These are phyloP conservation scores for Cutaneotrichosporon arboriforme DNA, from an alignment of 1,284 basidiomycete genomes.

Conservation along the genomic window DNA sequence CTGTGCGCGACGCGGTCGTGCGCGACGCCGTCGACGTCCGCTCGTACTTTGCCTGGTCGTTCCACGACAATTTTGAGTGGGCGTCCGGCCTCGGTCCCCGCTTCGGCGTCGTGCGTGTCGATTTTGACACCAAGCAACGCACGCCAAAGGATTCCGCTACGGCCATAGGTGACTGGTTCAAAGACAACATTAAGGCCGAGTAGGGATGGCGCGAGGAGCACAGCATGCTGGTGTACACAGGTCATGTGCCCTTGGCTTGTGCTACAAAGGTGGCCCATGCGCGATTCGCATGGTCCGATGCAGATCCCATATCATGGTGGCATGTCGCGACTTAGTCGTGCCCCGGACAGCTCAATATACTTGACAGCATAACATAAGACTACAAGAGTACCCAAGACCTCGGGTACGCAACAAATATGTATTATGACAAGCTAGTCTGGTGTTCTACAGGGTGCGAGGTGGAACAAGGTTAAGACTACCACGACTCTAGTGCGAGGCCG, in stretches of 20 bases:
- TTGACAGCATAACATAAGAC: too few species aligned
- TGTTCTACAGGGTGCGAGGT: too few species aligned
- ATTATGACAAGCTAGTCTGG: too few species aligned
- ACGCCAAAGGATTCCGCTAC: constrained; percentile 61
- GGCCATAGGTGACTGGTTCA: neutral
- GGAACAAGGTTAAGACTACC: too few species aligned
- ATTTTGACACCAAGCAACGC: constrained; percentile 63
- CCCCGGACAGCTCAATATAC: too few species aligned
- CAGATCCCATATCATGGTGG: too few species aligned
- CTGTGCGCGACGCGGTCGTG: constrained; percentile 57
- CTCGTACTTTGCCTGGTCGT: constrained; percentile 58
- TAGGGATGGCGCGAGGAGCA: neutral
- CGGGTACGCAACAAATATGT: too few species aligned
- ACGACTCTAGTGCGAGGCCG: too few species aligned
- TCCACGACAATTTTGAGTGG: constrained; percentile 68
- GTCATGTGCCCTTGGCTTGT: neutral
- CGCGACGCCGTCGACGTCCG: constrained; percentile 60
- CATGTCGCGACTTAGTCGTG: too few species aligned
- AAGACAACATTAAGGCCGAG: constrained; percentile 2
- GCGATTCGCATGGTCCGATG: too few species aligned
- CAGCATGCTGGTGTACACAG: neutral
- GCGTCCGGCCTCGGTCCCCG: constrained; percentile 29
- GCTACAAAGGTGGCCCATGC: too few species aligned
- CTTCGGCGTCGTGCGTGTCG: constrained; percentile 36
- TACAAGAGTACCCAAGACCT: too few species aligned